Base-by-base conservation (phyloP, 2,329 filamentous ascomycete species). In the Aspergillus pseudoviridinutans region DNA sequence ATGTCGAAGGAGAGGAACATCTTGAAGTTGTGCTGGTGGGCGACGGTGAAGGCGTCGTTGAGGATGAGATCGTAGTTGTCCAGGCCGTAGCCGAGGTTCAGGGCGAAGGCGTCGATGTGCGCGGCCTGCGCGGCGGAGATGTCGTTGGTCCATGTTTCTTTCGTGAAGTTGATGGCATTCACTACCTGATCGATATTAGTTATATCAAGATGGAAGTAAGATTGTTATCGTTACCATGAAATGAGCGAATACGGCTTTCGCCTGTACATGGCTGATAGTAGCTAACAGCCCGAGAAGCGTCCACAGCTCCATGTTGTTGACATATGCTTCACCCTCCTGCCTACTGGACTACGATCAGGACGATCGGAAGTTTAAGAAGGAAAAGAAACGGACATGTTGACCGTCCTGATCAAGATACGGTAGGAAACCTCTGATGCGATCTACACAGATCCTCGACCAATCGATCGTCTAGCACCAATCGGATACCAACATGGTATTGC, bases 41-140 rank as follows among this genome's bases (percentile, higher is more conserved):
- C 71, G 1, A 63, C 66, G 14, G 62, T 28, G 51, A 72, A 72
- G 1, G 68, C 70, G 20, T 60, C 53, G 38, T 63, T 41, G 52
- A 61, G 35, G 24, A 72, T 57, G 1, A 59, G 46, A 2, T 51
- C 38, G 22, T 66, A 69, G 53, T 66, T 60, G 5, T 49, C 38
- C 50, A 70, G 63, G 17, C 64, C 61, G 32, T 64, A 65, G 4
- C 67, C 74, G 29, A 75, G 71, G 58, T 75, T 78, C 20, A 78
- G 67, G 5, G 70, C 76, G 61, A 78, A 78, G 32, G 67, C 76
- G 59, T 78, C 75, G 54, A 78, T 75, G 17, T 69, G 61, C 2
- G 74, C 69, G 3, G 62, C 66, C 60, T 76, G 64, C 5, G 76
- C 76, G 4, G 69, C 57, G 1, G 38, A 49, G 6, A 78, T 76